These are phyloP conservation scores for Ceratocystis ficicola DNA, from an alignment of 2,329 filamentous ascomycete genomes.

Conservation along the genomic window DNA sequence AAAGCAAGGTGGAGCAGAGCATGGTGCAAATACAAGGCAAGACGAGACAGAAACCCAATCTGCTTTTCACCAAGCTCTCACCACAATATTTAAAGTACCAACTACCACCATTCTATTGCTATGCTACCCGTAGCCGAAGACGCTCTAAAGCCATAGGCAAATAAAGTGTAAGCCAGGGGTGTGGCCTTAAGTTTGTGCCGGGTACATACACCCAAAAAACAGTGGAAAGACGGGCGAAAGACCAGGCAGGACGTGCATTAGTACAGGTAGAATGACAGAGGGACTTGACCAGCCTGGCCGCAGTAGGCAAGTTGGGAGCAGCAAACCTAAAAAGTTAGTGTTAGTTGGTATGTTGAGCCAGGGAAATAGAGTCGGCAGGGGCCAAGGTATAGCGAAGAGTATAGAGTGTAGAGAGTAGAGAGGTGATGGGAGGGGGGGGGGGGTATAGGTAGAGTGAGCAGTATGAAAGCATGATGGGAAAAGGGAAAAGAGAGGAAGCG, in stretches of 20 bases:
- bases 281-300: not conserved
- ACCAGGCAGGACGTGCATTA: not conserved
- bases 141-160: not conserved
- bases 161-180: not conserved
- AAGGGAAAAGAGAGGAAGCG: not conserved
- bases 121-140: not conserved
- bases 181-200: not conserved
- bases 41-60: not conserved
- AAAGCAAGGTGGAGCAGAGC: not conserved
- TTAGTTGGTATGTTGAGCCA: not conserved
- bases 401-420: not conserved
- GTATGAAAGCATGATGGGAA: not conserved
- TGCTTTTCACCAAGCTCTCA: not conserved
- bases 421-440: not conserved
- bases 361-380: not conserved
- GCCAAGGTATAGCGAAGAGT: constrained; percentile 1
- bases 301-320: not conserved
- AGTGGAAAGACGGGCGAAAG: not conserved
- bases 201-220: not conserved
- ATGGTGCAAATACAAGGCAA: not conserved
- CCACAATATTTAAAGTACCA: not conserved
- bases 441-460: not conserved
- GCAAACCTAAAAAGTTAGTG: not conserved
- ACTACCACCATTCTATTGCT: not conserved
- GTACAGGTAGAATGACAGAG: not conserved